Evolutionary conservation across 306 rosid genomes (phyloP).

Genomic region (Corylus avellana): DNA sequence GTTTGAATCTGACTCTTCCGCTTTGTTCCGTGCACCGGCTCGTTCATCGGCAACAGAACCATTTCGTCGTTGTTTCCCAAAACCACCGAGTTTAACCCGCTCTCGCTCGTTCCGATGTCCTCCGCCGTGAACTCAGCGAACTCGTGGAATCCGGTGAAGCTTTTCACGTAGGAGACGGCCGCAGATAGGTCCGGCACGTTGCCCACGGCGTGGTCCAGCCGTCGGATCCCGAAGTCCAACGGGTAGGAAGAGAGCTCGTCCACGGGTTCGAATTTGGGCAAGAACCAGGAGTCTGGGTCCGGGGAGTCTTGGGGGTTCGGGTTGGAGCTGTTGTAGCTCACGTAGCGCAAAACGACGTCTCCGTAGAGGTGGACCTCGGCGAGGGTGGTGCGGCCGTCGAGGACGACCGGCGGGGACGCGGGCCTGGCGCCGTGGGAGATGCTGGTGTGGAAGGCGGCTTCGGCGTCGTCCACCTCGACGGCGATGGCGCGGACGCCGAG

Average conservation of each 20-base stretch:
- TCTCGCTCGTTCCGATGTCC: constrained; percentile 87
- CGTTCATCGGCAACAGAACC: constrained; percentile 79
- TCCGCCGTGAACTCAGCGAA: constrained; percentile 96
- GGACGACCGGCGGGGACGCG: constrained; percentile 39
- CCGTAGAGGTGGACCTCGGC: constrained; percentile 81
- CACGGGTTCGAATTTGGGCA: constrained; percentile 65
- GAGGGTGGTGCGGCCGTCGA: constrained; percentile 44
- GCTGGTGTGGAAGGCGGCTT: constrained; percentile 54
- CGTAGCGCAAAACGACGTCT: constrained; percentile 80
- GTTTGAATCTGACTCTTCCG: constrained; percentile 93
- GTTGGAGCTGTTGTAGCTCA: constrained; percentile 51
- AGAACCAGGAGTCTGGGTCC: constrained; percentile 47
- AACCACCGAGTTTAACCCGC: constrained; percentile 81
- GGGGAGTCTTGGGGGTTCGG: neutral
- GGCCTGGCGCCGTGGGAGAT: constrained; percentile 65
- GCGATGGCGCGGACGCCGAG: constrained; percentile 83
- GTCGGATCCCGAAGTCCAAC: constrained; percentile 68
- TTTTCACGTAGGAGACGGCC: constrained; percentile 50
- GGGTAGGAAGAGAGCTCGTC: constrained; percentile 41
- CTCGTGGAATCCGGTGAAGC: constrained; percentile 80
- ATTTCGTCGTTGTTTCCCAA: constrained; percentile 72
- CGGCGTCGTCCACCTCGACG: constrained; percentile 72
- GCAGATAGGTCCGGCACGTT: constrained; percentile 65
- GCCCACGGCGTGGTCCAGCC: constrained; percentile 92
- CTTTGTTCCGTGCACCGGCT: constrained; percentile 87